Evolutionary conservation across 2,329 filamentous ascomycete genomes (phyloP).

Genomic region (Verticillium dahliae): DNA sequence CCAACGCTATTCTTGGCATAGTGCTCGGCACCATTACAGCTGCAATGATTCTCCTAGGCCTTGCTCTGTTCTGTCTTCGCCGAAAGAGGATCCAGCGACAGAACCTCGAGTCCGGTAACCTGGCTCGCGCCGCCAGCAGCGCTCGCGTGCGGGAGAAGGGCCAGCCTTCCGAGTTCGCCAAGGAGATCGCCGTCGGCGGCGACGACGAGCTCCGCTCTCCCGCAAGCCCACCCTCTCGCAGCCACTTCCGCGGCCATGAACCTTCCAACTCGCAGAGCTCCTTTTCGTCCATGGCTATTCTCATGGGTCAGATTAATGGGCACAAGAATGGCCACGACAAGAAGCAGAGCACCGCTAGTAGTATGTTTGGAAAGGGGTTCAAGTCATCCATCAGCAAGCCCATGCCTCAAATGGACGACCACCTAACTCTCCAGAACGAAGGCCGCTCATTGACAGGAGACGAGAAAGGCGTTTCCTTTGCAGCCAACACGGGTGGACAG

Average conservation of each 20-base stretch:
- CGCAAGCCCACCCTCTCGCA: constrained; percentile 1
- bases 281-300: constrained; percentile 57
- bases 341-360: constrained; percentile 42
- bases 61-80: constrained; percentile 64
- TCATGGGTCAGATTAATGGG: constrained; percentile 44
- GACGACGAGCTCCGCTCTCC: constrained; percentile 5
- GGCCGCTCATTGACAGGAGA: constrained; percentile 16
- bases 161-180: constrained; percentile 1
- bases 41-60: constrained; percentile 61
- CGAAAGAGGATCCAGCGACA: constrained; percentile 45
- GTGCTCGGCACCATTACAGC: constrained; percentile 78
- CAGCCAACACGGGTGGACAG: constrained; percentile 19
- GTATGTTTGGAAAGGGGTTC: constrained; percentile 55
- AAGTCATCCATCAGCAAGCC: constrained; percentile 58
- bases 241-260: constrained; percentile 44
- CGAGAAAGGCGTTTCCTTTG: constrained; percentile 33
- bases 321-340: constrained; percentile 41
- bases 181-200: constrained; percentile 7
- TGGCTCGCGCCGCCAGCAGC: constrained; percentile 21
- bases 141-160: constrained; percentile 20
- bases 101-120: neutral
- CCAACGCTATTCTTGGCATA: constrained; percentile 65
- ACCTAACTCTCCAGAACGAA: constrained; percentile 25
- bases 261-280: constrained; percentile 48
- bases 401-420: constrained; percentile 37